These are phyloP conservation scores for Hsuehochloa calcarea DNA, from an alignment of 176 grass and related monocot species.

Conservation along the genomic window DNA sequence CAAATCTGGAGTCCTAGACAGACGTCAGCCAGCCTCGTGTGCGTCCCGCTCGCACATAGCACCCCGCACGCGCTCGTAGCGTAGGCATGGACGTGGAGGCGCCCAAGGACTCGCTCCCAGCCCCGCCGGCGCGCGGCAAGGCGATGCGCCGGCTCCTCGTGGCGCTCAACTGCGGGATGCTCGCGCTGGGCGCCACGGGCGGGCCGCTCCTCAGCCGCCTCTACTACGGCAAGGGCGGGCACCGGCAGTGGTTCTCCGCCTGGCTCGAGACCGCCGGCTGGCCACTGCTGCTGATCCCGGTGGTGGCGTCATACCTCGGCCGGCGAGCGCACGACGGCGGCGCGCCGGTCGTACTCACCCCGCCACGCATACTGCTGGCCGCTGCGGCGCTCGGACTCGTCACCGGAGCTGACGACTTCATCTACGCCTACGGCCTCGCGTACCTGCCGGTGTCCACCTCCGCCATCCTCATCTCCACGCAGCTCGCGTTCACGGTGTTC, in stretches of 20 bases:
- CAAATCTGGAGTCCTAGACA: background rate
- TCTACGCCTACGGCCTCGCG: slow-evolving; percentile 65
- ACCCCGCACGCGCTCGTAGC: background rate
- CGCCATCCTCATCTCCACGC: slow-evolving; percentile 71
- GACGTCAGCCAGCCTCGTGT: background rate
- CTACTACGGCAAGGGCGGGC: slow-evolving; percentile 62
- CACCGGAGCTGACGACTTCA: slow-evolving; percentile 60
- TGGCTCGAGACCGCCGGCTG: slow-evolving; percentile 59
- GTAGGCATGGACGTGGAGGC: slow-evolving; percentile 47
- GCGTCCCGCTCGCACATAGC: background rate
- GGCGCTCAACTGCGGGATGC: slow-evolving; percentile 56
- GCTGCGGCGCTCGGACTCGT: slow-evolving; percentile 40
- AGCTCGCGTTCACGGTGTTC: slow-evolving; percentile 70
- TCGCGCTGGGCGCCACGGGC: slow-evolving; percentile 45
- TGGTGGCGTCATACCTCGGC: slow-evolving; percentile 27
- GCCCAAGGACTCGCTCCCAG: background rate
- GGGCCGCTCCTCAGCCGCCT: slow-evolving; percentile 63
- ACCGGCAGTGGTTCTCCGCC: slow-evolving; percentile 53
- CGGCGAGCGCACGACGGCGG: slow-evolving; percentile 11
- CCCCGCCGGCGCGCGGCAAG: background rate
- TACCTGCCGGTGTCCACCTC: slow-evolving; percentile 72
- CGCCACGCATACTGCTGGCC: slow-evolving; percentile 38
- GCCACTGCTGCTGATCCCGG: slow-evolving; percentile 53
- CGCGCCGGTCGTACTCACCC: slow-evolving; percentile 35
- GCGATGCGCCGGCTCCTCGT: slow-evolving; percentile 32